A percentile compares a stretch with the other conserved stretches of the same genome.
phyloP scores from a whole-genome alignment of 805 yeast species.

The Candida ipomoeae region DNA sequence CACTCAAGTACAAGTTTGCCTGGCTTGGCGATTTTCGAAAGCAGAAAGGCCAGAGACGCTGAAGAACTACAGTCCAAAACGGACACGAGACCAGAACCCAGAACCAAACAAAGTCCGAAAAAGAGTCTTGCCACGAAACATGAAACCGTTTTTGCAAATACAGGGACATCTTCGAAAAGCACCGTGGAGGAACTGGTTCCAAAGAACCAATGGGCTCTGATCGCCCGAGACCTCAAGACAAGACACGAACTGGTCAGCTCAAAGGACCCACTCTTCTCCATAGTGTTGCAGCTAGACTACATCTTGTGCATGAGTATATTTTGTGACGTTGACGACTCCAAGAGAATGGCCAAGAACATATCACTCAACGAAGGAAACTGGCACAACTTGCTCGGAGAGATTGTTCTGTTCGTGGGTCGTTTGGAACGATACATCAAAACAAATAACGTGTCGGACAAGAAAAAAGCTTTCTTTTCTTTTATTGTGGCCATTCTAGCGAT shows the following conservation, averaged over 20 bases:
- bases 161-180: background rate
- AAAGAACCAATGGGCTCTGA: slow-evolving; percentile 3
- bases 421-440: slow-evolving; percentile 15
- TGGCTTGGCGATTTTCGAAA: slow-evolving; percentile 15
- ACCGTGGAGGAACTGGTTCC: background rate
- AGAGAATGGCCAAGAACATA: background rate
- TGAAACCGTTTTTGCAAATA: background rate
- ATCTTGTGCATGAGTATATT: slow-evolving; percentile 9
- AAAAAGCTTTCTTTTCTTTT: slow-evolving; percentile 14
- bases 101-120: background rate
- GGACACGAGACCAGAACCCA: background rate
- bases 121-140: background rate
- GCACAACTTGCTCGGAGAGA: slow-evolving; percentile 9
- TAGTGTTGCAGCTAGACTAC: slow-evolving; percentile 20
- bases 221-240: slow-evolving; percentile 7
- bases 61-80: background rate
- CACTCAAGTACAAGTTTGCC: slow-evolving; percentile 13
- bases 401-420: slow-evolving; percentile 13
- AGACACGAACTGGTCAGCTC: slow-evolving; percentile 7
- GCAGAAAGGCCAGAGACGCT: slow-evolving; percentile 3
- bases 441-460: slow-evolving; percentile 12
- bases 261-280: slow-evolving; percentile 18
- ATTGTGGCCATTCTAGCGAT: slow-evolving; percentile 26
- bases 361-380: slow-evolving; percentile 9
- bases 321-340: slow-evolving; percentile 8